phyloP scores from a whole-genome alignment of 441 rosid genomes.

The Pelargonium fulgidum region DNA sequence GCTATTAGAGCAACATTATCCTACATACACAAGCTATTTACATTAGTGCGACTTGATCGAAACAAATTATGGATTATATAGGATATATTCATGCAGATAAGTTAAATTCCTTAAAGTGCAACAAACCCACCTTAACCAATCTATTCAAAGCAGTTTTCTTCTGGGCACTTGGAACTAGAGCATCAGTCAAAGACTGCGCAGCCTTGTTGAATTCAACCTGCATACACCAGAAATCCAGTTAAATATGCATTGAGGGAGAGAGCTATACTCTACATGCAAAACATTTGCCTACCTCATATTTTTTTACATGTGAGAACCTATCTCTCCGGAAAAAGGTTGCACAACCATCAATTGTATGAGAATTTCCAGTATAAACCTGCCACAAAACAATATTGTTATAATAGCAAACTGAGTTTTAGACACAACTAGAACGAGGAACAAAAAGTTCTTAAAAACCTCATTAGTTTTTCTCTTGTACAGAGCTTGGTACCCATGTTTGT shows the following conservation, averaged over 20 bases:
- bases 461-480: conserved; percentile 86
- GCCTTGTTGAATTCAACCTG: conserved; percentile 99
- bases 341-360: conserved; percentile 73
- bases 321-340: conserved; percentile 99
- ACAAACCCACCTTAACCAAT: conserved; percentile 62
- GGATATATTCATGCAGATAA: too few relatives aligned
- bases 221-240: conserved; percentile 20
- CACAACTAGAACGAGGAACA: neutral
- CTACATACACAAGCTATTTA: conserved; percentile 30
- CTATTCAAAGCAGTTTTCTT: conserved; percentile 84
- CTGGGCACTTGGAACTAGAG: conserved; percentile 70
- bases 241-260: conserved; percentile 19
- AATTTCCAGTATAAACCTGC: conserved; percentile 79
- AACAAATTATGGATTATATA: conserved; percentile 7
- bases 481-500: conserved; percentile 96
- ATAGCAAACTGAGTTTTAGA: neutral
- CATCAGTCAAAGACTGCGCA: conserved; percentile 96
- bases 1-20: conserved; percentile 96
- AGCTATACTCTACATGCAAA: neutral
- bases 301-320: conserved; percentile 91
- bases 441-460: conserved; percentile 50
- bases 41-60: conserved; percentile 14
- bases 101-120: neutral
- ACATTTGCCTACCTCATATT: conserved; percentile 77
- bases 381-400: conserved; percentile 18